These are phyloP conservation scores for Phytophthora pseudosyringae DNA, from an alignment of 352 stramenopile genomes.

Conservation along the genomic window DNA sequence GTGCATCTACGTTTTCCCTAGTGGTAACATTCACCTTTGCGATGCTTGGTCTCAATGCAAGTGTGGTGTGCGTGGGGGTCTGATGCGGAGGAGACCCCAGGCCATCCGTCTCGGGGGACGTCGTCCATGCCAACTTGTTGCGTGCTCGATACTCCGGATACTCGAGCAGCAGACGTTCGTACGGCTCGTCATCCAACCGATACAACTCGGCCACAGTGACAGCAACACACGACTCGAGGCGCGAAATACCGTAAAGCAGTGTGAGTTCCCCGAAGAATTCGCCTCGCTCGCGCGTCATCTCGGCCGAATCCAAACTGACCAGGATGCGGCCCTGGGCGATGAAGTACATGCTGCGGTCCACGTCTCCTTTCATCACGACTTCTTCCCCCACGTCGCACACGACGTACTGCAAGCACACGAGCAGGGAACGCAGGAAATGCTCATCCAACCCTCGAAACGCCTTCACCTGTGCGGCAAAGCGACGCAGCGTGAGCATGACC, in stretches of 20 bases:
- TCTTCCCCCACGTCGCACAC: conserved; percentile 70
- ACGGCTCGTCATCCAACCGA: conserved; percentile 64
- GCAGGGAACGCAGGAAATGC: conserved; percentile 63
- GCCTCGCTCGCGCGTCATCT: conserved; percentile 59
- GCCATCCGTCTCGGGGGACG: not conserved
- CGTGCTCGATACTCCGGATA: conserved; percentile 69
- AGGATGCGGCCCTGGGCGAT: conserved; percentile 69
- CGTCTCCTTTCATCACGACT: conserved; percentile 68
- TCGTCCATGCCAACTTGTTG: conserved; percentile 64
- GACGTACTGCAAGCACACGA: conserved; percentile 72
- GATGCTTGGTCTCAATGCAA: conserved; percentile 21
- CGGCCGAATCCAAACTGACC: conserved; percentile 54
- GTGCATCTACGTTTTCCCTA: conserved; percentile 38
- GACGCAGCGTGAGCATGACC: conserved; percentile 50
- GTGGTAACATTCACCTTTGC: conserved; percentile 4
- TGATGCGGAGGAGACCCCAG: not conserved
- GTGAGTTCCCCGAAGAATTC: conserved; percentile 71
- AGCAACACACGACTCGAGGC: conserved; percentile 66
- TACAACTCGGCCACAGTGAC: conserved; percentile 68
- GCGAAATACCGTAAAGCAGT: conserved; percentile 67
- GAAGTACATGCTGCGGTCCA: conserved; percentile 86
- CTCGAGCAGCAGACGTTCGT: conserved; percentile 67
- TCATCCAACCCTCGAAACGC: conserved; percentile 62
- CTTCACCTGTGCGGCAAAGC: conserved; percentile 57
- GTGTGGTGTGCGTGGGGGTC: not conserved